phyloP scores from a whole-genome alignment of 371 early-diverging fungal species.

The Haplosporangium sp. region DNA sequence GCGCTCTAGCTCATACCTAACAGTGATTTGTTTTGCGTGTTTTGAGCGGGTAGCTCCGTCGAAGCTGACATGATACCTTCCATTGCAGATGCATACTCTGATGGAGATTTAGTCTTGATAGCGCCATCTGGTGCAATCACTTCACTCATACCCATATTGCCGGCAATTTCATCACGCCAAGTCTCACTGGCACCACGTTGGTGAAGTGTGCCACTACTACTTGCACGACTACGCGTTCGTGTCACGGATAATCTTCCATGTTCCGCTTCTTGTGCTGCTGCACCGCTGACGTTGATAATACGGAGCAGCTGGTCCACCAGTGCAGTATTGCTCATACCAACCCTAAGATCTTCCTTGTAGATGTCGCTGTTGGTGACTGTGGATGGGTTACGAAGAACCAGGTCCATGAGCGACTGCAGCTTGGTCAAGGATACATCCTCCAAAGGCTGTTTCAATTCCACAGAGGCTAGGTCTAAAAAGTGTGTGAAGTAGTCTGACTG shows the following conservation, averaged over 20 bases:
- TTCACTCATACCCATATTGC: background rate
- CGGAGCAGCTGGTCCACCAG: constrained; percentile 79
- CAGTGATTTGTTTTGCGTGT: constrained; percentile 12
- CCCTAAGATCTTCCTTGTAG: constrained; percentile 87
- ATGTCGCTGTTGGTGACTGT: constrained; percentile 84
- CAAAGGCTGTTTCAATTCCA: constrained; percentile 76
- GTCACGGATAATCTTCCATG: constrained; percentile 15
- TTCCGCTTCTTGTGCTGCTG: constrained; percentile 7
- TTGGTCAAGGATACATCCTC: constrained; percentile 76
- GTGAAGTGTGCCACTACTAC: constrained; percentile 12
- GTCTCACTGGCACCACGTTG: constrained; percentile 24
- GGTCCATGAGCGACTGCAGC: constrained; percentile 87
- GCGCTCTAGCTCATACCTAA: constrained; percentile 8
- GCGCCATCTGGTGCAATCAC: too few species aligned
- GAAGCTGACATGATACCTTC: constrained; percentile 27
- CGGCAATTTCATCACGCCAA: constrained; percentile 34
- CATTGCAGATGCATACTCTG: constrained; percentile 17
- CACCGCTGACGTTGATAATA: constrained; percentile 63
- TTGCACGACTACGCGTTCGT: constrained; percentile 31
- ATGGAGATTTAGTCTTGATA: too few species aligned
- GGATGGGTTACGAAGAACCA: constrained; percentile 88
- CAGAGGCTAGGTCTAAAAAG: constrained; percentile 88
- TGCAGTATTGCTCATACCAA: constrained; percentile 69
- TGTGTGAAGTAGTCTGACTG: constrained; percentile 94
- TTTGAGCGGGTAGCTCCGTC: constrained; percentile 12